Evolutionary conservation across 2,329 filamentous ascomycete genomes (phyloP).

Genomic region (Aspergillus sp.): DNA sequence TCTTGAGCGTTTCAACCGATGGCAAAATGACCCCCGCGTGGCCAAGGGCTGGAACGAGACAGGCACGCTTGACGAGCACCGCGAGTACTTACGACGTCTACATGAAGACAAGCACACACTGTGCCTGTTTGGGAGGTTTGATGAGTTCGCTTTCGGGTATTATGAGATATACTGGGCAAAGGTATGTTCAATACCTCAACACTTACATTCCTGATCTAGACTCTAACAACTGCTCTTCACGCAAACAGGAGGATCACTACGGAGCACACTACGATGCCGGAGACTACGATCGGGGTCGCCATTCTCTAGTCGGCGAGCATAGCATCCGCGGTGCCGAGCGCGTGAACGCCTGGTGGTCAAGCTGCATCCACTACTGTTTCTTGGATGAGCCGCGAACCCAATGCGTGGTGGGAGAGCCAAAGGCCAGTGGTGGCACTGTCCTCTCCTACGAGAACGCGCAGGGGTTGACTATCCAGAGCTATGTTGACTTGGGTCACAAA

Average conservation of each 20-base stretch:
- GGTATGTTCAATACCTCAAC: slow-evolving; percentile 36
- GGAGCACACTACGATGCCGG: slow-evolving; percentile 58
- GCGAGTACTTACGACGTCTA: slow-evolving; percentile 66
- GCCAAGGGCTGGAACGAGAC: slow-evolving; percentile 79
- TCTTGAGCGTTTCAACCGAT: slow-evolving; percentile 69
- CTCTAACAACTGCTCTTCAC: background rate
- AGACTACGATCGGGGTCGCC: slow-evolving; percentile 60
- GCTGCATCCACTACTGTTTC: slow-evolving; percentile 60
- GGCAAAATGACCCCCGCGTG: slow-evolving; percentile 83
- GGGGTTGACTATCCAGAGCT: slow-evolving; percentile 70
- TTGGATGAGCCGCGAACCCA: slow-evolving; percentile 58
- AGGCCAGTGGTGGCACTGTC: slow-evolving; percentile 67
- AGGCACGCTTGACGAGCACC: slow-evolving; percentile 72
- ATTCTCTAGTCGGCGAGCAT: slow-evolving; percentile 59
- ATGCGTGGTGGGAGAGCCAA: slow-evolving; percentile 64
- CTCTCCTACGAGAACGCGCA: slow-evolving; percentile 73
- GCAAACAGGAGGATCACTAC: slow-evolving; percentile 56
- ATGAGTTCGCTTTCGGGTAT: slow-evolving; percentile 71
- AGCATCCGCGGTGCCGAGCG: slow-evolving; percentile 56
- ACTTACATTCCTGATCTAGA: too few species aligned
- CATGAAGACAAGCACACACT: slow-evolving; percentile 70
- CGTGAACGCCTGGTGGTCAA: slow-evolving; percentile 59
- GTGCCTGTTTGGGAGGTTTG: slow-evolving; percentile 61
- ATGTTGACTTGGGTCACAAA: slow-evolving; percentile 72
- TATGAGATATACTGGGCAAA: slow-evolving; percentile 80